Conservation (phyloP, 2,329 filamentous ascomycete species). For the Thelonectria rubi region DNA sequence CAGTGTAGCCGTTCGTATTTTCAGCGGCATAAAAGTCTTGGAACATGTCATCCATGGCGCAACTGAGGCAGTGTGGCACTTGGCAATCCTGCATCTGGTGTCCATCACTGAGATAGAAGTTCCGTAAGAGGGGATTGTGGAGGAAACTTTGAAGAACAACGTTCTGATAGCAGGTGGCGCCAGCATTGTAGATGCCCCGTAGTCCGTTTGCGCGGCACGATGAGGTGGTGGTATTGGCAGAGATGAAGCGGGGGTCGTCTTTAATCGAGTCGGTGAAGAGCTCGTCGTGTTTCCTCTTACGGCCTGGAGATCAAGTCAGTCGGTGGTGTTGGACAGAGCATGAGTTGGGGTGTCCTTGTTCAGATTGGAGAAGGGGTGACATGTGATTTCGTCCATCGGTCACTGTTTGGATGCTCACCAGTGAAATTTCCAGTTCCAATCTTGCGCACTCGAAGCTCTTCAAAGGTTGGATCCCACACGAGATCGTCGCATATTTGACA, state of each 20-base stretch:
- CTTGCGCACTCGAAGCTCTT: slow-evolving; percentile 77
- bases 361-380: background rate
- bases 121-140: slow-evolving; percentile 90
- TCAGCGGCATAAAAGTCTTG: slow-evolving; percentile 77
- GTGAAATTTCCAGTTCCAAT: slow-evolving; percentile 72
- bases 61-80: slow-evolving; percentile 70
- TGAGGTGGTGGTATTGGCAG: slow-evolving; percentile 78
- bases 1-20: slow-evolving; percentile 88
- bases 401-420: slow-evolving; percentile 55
- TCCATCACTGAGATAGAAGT: slow-evolving; percentile 91
- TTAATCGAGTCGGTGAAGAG: slow-evolving; percentile 70
- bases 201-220: slow-evolving; percentile 89
- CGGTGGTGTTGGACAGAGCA: background rate
- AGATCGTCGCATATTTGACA: slow-evolving; percentile 86
- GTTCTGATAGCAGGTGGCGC: slow-evolving; percentile 98
- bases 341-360: background rate
- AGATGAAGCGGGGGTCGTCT: slow-evolving; percentile 80
- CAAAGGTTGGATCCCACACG: slow-evolving; percentile 83
- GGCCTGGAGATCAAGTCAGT: slow-evolving; percentile 52
- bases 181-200: slow-evolving; percentile 94
- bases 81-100: slow-evolving; percentile 82
- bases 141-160: slow-evolving; percentile 93
- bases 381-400: background rate
- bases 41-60: slow-evolving; percentile 78
- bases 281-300: slow-evolving; percentile 81